Percentiles rank a stretch among this genome's conserved stretches.
These are phyloP conservation scores for Pseudonitzschia pungens DNA, from an alignment of 108 stramenopile species.

Conservation along the genomic window DNA sequence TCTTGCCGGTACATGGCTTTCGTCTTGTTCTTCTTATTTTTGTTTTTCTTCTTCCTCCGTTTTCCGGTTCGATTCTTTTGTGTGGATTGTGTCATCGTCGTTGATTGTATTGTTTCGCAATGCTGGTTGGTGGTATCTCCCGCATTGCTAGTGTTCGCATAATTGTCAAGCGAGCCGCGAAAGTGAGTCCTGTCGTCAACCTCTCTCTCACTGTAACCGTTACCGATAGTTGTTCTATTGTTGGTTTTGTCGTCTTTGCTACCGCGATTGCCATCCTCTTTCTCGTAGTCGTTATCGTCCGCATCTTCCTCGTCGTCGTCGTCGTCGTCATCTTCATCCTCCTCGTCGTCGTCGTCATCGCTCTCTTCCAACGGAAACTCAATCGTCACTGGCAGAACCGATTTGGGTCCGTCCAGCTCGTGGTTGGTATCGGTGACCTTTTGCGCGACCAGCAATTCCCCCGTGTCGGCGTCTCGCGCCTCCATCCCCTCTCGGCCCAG, in stretches of 20 bases:
- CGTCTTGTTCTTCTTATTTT: too few relatives aligned
- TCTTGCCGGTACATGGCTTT: constrained; percentile 44
- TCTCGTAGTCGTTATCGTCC: not conserved
- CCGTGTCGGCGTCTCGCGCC: constrained; percentile 51
- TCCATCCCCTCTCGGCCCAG: constrained; percentile 74
- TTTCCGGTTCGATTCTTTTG: not conserved
- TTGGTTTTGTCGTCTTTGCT: not conserved
- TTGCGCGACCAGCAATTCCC: constrained; percentile 57
- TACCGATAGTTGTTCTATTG: constrained; percentile 15
- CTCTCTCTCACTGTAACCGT: constrained; percentile 22
- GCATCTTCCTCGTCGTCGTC: constrained; percentile 13
- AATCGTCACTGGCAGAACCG: constrained; percentile 36
- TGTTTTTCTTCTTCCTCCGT: constrained; percentile 18
- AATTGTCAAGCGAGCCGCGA: not conserved
- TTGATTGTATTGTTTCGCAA: not conserved
- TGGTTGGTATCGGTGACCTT: constrained; percentile 73
- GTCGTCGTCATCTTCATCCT: constrained; percentile 17
- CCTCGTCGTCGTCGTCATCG: not conserved
- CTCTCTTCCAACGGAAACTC: constrained; percentile 62
- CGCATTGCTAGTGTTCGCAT: not conserved
- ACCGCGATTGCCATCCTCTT: constrained; percentile 14
- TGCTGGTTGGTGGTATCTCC: not conserved
- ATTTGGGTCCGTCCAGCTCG: constrained; percentile 39
- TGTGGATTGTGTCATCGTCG: constrained; percentile 29
- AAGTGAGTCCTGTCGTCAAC: not conserved